These are phyloP conservation scores for Fomitopsis pinicola DNA, from an alignment of 1,284 basidiomycete species.

Conservation along the genomic window DNA sequence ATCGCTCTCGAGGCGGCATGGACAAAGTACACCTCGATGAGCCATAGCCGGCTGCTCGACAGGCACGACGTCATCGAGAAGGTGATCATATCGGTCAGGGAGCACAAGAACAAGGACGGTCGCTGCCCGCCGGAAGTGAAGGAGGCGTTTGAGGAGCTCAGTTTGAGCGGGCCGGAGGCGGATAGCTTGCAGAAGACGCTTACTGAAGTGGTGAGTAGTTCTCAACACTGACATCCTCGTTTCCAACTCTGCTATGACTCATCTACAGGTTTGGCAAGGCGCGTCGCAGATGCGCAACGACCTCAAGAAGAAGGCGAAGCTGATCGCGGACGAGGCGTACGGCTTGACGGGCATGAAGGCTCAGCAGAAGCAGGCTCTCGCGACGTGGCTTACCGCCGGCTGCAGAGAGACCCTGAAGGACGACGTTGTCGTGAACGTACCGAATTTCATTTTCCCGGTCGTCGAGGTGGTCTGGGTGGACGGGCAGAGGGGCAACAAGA, in stretches of 20 bases:
- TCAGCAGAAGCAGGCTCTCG: neutral
- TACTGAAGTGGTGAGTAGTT: no score
- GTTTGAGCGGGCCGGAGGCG: neutral
- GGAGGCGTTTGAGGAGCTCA: neutral
- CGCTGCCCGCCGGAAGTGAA: neutral
- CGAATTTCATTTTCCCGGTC: neutral
- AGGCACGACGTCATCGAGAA: no score
- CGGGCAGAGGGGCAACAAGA: neutral
- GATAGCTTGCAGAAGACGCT: neutral
- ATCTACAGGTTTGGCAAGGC: neutral
- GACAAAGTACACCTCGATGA: neutral
- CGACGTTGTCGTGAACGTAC: neutral
- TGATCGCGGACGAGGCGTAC: neutral
- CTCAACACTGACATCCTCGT: no score
- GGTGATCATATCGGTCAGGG: neutral
- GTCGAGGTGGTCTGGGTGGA: neutral
- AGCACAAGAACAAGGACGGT: neutral
- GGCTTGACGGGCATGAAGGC: neutral
- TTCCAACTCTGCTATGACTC: no score
- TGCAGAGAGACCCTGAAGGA: neutral
- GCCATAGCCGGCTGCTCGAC: neutral
- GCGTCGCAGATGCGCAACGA: neutral
- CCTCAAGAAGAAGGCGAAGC: neutral
- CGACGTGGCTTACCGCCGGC: neutral
- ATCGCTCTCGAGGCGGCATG: neutral